Base-by-base conservation (phyloP, 2,329 filamentous ascomycete genomes). In the Massarina eburnea region DNA sequence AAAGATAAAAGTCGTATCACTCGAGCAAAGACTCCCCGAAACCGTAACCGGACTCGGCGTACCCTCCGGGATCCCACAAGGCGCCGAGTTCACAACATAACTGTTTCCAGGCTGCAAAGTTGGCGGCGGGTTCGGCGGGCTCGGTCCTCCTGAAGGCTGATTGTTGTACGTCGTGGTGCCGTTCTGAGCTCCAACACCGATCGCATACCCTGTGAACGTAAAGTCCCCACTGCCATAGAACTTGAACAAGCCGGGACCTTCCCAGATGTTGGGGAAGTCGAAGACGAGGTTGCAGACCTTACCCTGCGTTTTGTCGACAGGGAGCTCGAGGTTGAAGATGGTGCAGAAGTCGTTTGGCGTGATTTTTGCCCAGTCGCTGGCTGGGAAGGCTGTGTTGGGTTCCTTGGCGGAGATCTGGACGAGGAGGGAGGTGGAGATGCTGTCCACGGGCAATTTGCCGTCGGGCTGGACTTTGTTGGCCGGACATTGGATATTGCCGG, bases 201-300 rank as follows among this genome's bases (percentile, higher is more conserved):
- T 53, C 12, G 42, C 55, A 30, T 62, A 64, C 1, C 54, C 51
- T 1, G 54, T 60, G 47, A 63, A 64, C 1, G 45, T 55, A 39
- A 65, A 64, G 17, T 54, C 41, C 0, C 61, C 58, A 17, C 34
- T 44, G 15, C 61, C 61, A 1, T 24, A 17, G 40, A 56, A 57
- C 15, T 39, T 36, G 29, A 54, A 60, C 10, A 46, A 44, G 27
- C 52, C 55, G 4, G 47, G 52, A 15, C 55, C 59, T 26, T 54
- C 40, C 3, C 42, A 18, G 26, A 41, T 29, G 34, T 35, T 47
- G 1, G 61, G 55, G 40, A 66, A 58, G 33, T 65, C 55, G 50
- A 67, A 67, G 38, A 60, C 56, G 24, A 65, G 58, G 41, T 54
- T 59, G 52, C 64, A 67, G 22, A 58, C 53, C 35, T 66, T 66